Percentiles rank a stretch among this genome's conserved stretches.
phyloP scores from a whole-genome alignment of 768 basidiomycete genomes.

The Pholiota microspora region DNA sequence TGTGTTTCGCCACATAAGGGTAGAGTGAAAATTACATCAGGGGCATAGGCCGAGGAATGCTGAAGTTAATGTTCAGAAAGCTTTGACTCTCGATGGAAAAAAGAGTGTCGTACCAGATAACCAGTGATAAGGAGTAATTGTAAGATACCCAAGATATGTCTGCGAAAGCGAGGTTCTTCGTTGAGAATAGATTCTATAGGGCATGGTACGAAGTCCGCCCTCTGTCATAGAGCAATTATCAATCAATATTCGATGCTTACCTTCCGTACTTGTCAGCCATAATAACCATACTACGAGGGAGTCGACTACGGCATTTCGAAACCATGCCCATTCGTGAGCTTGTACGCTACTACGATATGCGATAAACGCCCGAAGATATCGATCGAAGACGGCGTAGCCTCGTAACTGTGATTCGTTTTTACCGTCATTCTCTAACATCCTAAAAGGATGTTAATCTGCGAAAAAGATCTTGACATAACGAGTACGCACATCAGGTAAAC shows the following conservation, averaged over 20 bases:
- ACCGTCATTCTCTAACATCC: constrained; percentile 49
- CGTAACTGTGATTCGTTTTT: constrained; percentile 42
- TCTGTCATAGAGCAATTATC: neutral
- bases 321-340: constrained; percentile 17
- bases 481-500: constrained; percentile 44
- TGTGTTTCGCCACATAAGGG: constrained; percentile 25
- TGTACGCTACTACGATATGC: constrained; percentile 13
- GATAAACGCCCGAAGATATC: constrained; percentile 22
- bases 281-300: constrained; percentile 44
- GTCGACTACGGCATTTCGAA: constrained; percentile 31
- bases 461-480: neutral
- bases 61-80: constrained; percentile 18
- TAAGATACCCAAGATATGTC: constrained; percentile 28
- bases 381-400: constrained; percentile 36
- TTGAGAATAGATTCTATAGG: constrained; percentile 29
- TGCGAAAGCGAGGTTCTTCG: constrained; percentile 27
- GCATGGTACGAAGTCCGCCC: neutral
- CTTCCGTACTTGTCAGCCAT: constrained; percentile 43
- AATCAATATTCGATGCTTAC: constrained; percentile 26
- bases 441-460: constrained; percentile 5
- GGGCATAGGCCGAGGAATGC: constrained; percentile 41
- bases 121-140: constrained; percentile 40
- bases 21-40: constrained; percentile 41
- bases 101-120: constrained; percentile 33
- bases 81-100: neutral